Evolutionary conservation across 2,329 filamentous ascomycete genomes (phyloP), one percentile per base, ranked within the genome.

Genomic region (Cladophialophora exuberans): DNA sequence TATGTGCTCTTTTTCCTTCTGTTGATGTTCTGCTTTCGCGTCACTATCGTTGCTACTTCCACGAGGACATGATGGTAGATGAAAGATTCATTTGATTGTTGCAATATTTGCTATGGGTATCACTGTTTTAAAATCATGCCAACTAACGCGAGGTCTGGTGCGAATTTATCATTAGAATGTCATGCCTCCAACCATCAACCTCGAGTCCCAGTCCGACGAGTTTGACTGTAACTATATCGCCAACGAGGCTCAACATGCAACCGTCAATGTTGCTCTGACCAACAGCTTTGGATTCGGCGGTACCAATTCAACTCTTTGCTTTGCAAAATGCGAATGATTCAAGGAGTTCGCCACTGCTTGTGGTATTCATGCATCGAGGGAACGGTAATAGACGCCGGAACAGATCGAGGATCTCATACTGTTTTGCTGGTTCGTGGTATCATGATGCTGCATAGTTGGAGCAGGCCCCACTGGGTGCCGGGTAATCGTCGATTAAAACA

Each of bases 211-310:
- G 4, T 83, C 86, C 38, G 78, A 77, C 53, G 80, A 84, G 3
- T 87, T 89, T 50, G 76, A 85, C 60, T 96, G 93, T 75, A 97
- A 97, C 68, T 93, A 97, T 70, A 85, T 96, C 3, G 83, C 91
- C 0, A 78, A 84, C 3, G 68, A 77, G 41, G 80, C 90, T 0
- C 92, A 97, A 71, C 72, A 87, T 48, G 85, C 83, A 62, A 69
- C 78, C 2, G 83, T 97, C 9, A 76, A 84, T 54, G 86, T 93
- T 18, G 89, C 89, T 4, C 66, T 99, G 54, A 94, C 90, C 3
- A 99, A 99, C 67, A 97, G 93, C 69, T 99, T 99, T 74, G 94
- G 94, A 0, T 99, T 99, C 75, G 94, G 94, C 9, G 94, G 94
- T 13, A 97, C 93, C 1, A 99, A 99, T 74, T 92, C 93, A 36